A percentile compares a stretch with the other conserved stretches of the same genome.
These are phyloP conservation scores for Ceratocystiopsis minuta DNA, from an alignment of 2,329 filamentous ascomycete species.

Conservation along the genomic window DNA sequence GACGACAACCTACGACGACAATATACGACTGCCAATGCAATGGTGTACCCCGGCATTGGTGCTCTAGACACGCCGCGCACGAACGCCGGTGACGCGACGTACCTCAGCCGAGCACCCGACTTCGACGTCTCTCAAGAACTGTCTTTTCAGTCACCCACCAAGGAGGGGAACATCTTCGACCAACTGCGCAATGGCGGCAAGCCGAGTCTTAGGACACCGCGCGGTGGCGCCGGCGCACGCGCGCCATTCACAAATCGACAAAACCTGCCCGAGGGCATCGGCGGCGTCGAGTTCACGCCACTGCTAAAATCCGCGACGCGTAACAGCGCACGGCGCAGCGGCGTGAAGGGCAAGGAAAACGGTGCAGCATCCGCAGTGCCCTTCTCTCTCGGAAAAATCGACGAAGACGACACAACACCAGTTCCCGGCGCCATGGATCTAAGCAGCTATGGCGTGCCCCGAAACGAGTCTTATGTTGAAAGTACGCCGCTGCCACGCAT, in stretches of 20 bases:
- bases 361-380: slow-evolving; percentile 36
- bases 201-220: slow-evolving; percentile 54
- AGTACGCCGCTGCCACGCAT: slow-evolving; percentile 60
- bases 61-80: slow-evolving; percentile 75
- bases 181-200: slow-evolving; percentile 50
- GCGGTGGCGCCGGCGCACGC: slow-evolving; percentile 30
- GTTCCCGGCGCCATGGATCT: slow-evolving; percentile 37
- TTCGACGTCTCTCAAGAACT: slow-evolving; percentile 77
- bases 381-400: slow-evolving; percentile 47
- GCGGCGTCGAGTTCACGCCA: slow-evolving; percentile 76
- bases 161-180: slow-evolving; percentile 58
- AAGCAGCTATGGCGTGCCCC: slow-evolving; percentile 49
- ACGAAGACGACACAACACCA: slow-evolving; percentile 58
- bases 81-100: slow-evolving; percentile 69
- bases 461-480: slow-evolving; percentile 45
- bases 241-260: slow-evolving; percentile 52
- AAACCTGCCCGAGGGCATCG: slow-evolving; percentile 48
- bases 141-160: slow-evolving; percentile 67
- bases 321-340: slow-evolving; percentile 45
- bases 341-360: slow-evolving; percentile 41
- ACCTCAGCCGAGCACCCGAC: slow-evolving; percentile 49
- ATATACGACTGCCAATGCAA: slow-evolving; percentile 15
- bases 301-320: slow-evolving; percentile 65
- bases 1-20: slow-evolving; percentile 10
- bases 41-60: slow-evolving; percentile 46